These are phyloP conservation scores for Candida vartiovaarae DNA, from an alignment of 805 yeast species.

Conservation along the genomic window DNA sequence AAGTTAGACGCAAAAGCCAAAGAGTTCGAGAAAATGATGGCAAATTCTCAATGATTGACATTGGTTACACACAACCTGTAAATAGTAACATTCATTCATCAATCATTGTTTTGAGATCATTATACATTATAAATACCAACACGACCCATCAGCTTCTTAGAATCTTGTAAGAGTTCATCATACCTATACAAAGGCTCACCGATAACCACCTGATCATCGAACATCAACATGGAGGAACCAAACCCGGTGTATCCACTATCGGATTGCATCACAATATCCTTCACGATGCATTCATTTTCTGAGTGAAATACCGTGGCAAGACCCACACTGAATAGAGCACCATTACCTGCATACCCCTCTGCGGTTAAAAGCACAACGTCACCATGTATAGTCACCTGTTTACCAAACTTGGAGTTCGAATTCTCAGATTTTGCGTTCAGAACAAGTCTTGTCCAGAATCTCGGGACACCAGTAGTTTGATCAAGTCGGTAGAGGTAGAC, in stretches of 20 bases:
- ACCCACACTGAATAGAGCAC: slow-evolving; percentile 36
- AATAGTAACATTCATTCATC: neutral
- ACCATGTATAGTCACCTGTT: slow-evolving; percentile 3
- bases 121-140: slow-evolving; percentile 17
- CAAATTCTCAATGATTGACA: neutral
- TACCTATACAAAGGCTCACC: slow-evolving; percentile 34
- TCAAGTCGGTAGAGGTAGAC: slow-evolving; percentile 26
- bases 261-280: slow-evolving; percentile 10
- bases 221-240: slow-evolving; percentile 32
- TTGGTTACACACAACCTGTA: neutral
- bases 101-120: neutral
- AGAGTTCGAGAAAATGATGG: slow-evolving; percentile 8
- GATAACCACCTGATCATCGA: slow-evolving; percentile 25
- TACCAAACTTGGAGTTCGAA: slow-evolving; percentile 14
- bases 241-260: slow-evolving; percentile 32
- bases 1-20: slow-evolving; percentile 13
- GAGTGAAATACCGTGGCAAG: slow-evolving; percentile 14
- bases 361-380: slow-evolving; percentile 32
- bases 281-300: neutral
- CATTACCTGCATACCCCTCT: slow-evolving; percentile 40
- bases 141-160: slow-evolving; percentile 27
- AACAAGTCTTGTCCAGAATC: slow-evolving; percentile 4
- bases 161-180: slow-evolving; percentile 22
- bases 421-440: neutral
- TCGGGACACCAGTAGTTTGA: neutral